Conservation (phyloP, 2,329 filamentous ascomycete genomes). For the Xylaria digitata region DNA sequence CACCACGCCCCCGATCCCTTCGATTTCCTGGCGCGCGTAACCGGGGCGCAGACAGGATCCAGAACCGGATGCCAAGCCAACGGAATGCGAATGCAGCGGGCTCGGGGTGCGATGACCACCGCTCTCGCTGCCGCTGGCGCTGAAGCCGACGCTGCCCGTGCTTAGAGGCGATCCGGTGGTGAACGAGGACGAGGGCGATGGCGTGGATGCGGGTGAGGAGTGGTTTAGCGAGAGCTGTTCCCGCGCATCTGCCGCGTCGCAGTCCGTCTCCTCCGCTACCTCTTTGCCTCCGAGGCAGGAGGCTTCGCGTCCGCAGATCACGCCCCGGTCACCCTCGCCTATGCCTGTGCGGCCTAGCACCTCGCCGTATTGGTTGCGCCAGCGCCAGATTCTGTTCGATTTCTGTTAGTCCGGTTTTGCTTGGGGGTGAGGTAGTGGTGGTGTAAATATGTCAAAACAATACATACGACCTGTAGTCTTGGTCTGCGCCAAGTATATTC, state of each 20-base stretch:
- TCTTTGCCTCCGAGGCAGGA: constrained; percentile 80
- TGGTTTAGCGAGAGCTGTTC: constrained; percentile 50
- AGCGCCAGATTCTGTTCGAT: constrained; percentile 77
- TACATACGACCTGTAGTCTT: constrained; percentile 67
- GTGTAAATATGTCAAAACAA: background rate
- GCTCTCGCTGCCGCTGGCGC: constrained; percentile 35
- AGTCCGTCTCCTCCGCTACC: constrained; percentile 86
- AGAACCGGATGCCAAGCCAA: constrained; percentile 2
- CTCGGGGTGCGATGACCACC: constrained; percentile 50
- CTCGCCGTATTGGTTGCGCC: constrained; percentile 86
- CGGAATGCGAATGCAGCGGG: constrained; percentile 54
- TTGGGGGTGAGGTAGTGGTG: too few species aligned
- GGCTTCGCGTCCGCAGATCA: constrained; percentile 84
- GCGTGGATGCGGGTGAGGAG: constrained; percentile 37
- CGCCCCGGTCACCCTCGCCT: constrained; percentile 87
- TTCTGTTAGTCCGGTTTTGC: constrained; percentile 15
- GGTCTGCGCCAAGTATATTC: constrained; percentile 70
- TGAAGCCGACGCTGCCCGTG: constrained; percentile 15
- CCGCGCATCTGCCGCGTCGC: constrained; percentile 79
- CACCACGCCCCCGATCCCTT: constrained; percentile 87
- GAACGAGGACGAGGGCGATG: constrained; percentile 36
- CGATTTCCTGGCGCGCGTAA: constrained; percentile 88
- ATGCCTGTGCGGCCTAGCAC: constrained; percentile 86
- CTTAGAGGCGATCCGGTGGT: constrained; percentile 32
- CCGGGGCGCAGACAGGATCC: constrained; percentile 66